These are phyloP conservation scores for Talinum fruticosum DNA, from an alignment of 148 eudicot species.

Conservation along the genomic window DNA sequence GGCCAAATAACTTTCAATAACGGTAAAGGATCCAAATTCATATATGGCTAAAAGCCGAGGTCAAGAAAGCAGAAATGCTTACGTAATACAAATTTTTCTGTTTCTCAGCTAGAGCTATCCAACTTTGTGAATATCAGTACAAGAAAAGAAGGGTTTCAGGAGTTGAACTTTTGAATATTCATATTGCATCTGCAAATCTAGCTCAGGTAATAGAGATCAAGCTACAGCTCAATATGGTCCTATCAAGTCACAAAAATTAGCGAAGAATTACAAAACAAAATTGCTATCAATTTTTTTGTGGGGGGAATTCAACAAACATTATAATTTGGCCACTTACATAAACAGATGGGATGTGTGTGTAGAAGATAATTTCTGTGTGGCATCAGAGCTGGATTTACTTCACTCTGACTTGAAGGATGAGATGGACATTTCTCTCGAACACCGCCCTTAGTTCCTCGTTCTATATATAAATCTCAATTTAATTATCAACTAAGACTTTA, in stretches of 20 bases:
- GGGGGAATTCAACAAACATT: neutral
- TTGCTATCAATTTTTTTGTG: neutral
- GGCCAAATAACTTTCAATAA: too few species aligned
- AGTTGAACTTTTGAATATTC: neutral
- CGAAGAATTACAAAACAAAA: neutral
- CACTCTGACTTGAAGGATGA: conserved; percentile 69
- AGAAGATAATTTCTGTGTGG: neutral
- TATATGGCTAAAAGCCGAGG: too few species aligned
- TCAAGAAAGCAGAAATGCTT: too few species aligned
- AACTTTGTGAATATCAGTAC: too few species aligned
- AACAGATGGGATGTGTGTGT: conserved; percentile 15
- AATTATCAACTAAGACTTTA: too few species aligned
- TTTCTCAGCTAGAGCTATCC: too few species aligned
- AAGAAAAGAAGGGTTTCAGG: too few species aligned
- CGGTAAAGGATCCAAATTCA: too few species aligned
- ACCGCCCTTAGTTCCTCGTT: conserved; percentile 83
- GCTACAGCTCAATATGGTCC: neutral
- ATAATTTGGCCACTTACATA: conserved; percentile 9
- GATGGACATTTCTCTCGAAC: conserved; percentile 82
- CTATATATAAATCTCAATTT: too few species aligned
- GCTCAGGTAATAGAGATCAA: neutral
- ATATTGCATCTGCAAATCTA: neutral
- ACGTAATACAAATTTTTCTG: too few species aligned
- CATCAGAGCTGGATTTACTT: conserved; percentile 26
- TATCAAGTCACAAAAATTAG: neutral